These are phyloP conservation scores for Diversispora eburnea DNA, from an alignment of 192 early-diverging fungal genomes.

Conservation along the genomic window DNA sequence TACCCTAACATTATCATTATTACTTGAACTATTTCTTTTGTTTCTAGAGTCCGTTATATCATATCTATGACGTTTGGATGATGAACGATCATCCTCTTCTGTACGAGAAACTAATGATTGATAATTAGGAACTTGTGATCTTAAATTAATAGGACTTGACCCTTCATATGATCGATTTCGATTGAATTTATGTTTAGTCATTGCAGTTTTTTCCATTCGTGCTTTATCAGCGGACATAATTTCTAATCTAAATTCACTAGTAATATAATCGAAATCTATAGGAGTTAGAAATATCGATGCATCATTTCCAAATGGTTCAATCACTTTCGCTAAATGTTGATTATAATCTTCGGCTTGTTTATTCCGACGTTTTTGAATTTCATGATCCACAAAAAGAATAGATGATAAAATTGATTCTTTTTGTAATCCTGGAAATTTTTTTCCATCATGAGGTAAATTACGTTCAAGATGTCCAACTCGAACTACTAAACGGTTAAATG, in stretches of 20 bases:
- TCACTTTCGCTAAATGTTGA: background rate
- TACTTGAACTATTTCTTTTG: no score
- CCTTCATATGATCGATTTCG: background rate
- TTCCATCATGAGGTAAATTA: background rate
- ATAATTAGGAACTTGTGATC: background rate
- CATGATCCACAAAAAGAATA: background rate
- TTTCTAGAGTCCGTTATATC: no score
- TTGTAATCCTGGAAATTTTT: background rate
- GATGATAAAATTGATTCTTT: constrained; percentile 7
- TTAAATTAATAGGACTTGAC: background rate
- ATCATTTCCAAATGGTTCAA: background rate
- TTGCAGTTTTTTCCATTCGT: background rate
- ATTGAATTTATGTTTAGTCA: background rate
- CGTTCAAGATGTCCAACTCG: constrained; percentile 5
- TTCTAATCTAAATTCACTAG: background rate
- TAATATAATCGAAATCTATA: background rate
- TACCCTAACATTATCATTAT: background rate
- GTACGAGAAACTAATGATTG: no score
- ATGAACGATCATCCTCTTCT: no score
- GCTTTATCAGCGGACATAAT: background rate
- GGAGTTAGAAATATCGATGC: background rate
- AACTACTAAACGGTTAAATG: constrained; percentile 2
- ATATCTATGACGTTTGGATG: no score
- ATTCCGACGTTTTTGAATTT: background rate
- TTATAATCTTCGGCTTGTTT: background rate